These are phyloP conservation scores for Akanthomyces muscarius DNA, from an alignment of 2,329 filamentous ascomycete genomes.

Conservation along the genomic window DNA sequence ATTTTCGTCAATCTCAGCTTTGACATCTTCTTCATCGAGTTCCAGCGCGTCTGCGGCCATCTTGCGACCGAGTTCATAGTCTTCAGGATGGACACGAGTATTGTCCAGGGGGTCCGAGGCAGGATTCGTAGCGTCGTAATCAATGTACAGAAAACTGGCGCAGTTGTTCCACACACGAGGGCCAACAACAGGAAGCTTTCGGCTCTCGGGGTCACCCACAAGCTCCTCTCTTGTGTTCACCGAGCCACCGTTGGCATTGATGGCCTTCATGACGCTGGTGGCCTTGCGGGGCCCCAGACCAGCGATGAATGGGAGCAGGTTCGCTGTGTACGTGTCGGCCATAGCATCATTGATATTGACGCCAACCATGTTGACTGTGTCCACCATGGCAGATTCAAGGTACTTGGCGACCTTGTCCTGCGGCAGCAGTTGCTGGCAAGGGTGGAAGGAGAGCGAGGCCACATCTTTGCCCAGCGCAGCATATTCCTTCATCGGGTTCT, in stretches of 20 bases:
- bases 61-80: slow-evolving; percentile 96
- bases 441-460: slow-evolving; percentile 79
- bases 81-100: slow-evolving; percentile 94
- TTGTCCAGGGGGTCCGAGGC: slow-evolving; percentile 91
- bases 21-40: slow-evolving; percentile 95
- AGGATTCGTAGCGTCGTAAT: slow-evolving; percentile 77
- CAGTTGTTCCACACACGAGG: slow-evolving; percentile 95
- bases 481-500: slow-evolving; percentile 95
- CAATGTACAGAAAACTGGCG: slow-evolving; percentile 89
- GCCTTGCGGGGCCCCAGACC: slow-evolving; percentile 92
- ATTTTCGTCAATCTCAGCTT: slow-evolving; percentile 86
- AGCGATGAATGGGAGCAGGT: slow-evolving; percentile 84
- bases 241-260: slow-evolving; percentile 84
- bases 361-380: slow-evolving; percentile 95
- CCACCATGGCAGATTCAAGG: slow-evolving; percentile 94
- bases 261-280: slow-evolving; percentile 67
- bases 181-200: slow-evolving; percentile 74
- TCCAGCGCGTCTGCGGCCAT: slow-evolving; percentile 97
- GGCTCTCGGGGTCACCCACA: slow-evolving; percentile 79
- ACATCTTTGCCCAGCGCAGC: slow-evolving; percentile 87
- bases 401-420: slow-evolving; percentile 82
- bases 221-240: slow-evolving; percentile 83
- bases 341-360: slow-evolving; percentile 94
- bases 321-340: slow-evolving; percentile 74
- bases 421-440: slow-evolving; percentile 82